phyloP scores from a whole-genome alignment of 2,329 filamentous ascomycete genomes.

The Trichoderma sp. region DNA sequence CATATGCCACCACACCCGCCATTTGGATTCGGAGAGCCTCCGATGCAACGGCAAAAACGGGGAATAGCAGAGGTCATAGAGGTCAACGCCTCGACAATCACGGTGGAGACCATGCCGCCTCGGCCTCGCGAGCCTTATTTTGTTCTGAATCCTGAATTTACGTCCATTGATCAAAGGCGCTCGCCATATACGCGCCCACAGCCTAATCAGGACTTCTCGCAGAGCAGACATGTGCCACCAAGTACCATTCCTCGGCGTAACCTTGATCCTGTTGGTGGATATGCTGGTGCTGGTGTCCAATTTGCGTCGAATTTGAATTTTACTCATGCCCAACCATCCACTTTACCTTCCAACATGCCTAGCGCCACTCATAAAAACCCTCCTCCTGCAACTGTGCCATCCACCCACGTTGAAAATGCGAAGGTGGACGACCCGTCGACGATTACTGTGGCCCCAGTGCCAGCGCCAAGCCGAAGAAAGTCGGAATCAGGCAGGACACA shows the following conservation, averaged over 20 bases:
- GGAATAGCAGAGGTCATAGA: not conserved
- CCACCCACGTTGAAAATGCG: not conserved
- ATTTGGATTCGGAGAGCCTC: not conserved
- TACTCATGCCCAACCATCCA: not conserved
- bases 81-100: not conserved
- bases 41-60: not conserved
- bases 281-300: not conserved
- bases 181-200: not conserved
- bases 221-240: not conserved
- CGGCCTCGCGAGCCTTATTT: conserved; percentile 7
- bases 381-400: not conserved
- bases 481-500: not conserved
- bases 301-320: not conserved
- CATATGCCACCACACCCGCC: not conserved
- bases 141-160: not conserved
- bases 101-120: not conserved
- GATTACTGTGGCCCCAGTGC: not conserved
- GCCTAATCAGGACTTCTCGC: not conserved
- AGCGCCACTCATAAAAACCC: not conserved
- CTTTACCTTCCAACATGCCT: not conserved
- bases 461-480: not conserved
- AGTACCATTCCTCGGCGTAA: not conserved
- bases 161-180: not conserved
- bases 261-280: not conserved
- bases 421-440: not conserved